phyloP scores from a whole-genome alignment of 1,139 yeast species.

The Debaryomyces fabryi region DNA sequence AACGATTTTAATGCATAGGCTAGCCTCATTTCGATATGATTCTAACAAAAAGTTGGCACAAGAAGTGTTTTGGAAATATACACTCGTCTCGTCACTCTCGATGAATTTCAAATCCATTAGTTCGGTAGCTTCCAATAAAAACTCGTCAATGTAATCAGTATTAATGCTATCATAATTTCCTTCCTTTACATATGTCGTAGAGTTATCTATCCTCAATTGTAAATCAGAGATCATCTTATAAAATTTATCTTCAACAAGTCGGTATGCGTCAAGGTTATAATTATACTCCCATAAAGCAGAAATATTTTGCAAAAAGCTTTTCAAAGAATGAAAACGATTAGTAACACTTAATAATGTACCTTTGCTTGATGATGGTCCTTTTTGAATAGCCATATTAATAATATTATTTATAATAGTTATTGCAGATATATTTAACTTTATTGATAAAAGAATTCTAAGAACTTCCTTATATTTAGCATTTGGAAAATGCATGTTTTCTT shows the following conservation, averaged over 20 bases:
- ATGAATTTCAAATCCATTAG: slow-evolving; percentile 10
- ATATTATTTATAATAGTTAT: neutral
- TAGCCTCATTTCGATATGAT: neutral
- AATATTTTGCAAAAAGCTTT: neutral
- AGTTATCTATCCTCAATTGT: neutral
- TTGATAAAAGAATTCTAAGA: neutral
- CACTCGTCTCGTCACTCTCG: slow-evolving; percentile 1
- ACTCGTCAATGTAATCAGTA: slow-evolving; percentile 6
- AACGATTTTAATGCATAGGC: neutral
- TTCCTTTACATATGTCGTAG: slow-evolving; percentile 7
- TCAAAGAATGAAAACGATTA: neutral
- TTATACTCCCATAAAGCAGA: slow-evolving; percentile 13
- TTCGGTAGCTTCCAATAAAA: slow-evolving; percentile 8
- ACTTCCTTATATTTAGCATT: neutral
- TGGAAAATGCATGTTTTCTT: neutral
- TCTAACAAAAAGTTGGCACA: slow-evolving; percentile 6
- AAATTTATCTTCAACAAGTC: neutral
- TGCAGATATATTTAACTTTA: neutral
- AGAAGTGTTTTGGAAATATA: slow-evolving; percentile 8
- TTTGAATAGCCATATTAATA: neutral
- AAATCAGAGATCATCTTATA: neutral
- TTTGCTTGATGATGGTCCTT: neutral
- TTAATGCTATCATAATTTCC: slow-evolving; percentile 9
- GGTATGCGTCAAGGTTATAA: slow-evolving; percentile 8
- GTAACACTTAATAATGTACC: neutral